Conservation (phyloP, 148 eudicot species). For the Arbutus unedo region DNA sequence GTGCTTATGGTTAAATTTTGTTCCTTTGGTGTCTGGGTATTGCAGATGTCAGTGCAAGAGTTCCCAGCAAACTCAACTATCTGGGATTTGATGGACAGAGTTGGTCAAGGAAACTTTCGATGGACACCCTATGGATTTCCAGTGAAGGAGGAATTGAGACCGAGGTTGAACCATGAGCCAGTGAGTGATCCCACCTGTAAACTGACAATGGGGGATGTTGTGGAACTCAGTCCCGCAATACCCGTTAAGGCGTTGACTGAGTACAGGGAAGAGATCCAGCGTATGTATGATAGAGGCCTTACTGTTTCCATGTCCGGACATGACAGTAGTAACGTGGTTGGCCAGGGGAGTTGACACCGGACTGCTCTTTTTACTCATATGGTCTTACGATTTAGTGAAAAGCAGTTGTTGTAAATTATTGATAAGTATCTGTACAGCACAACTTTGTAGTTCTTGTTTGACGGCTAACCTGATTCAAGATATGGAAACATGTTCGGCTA, state of each 20-base stretch:
- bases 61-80: constrained; percentile 66
- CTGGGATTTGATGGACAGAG: constrained; percentile 58
- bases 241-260: constrained; percentile 69
- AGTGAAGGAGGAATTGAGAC: constrained; percentile 69
- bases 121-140: constrained; percentile 67
- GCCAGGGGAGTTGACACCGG: constrained; percentile 49
- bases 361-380: neutral
- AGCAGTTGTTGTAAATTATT: constrained; percentile 19
- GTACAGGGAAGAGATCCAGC: constrained; percentile 88
- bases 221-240: constrained; percentile 77
- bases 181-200: constrained; percentile 63
- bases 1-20: neutral
- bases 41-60: constrained; percentile 96
- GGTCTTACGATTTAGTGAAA: neutral
- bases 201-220: constrained; percentile 90
- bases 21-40: constrained; percentile 5
- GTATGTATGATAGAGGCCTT: constrained; percentile 73
- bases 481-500: constrained; percentile 14
- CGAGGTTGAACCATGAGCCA: constrained; percentile 68
- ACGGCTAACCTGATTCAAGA: constrained; percentile 21
- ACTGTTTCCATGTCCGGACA: constrained; percentile 30
- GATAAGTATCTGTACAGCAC: constrained; percentile 38
- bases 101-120: constrained; percentile 58
- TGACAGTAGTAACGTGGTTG: constrained; percentile 27
- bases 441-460: constrained; percentile 18